A percentile compares a stretch with the other conserved stretches of the same genome.
Conservation (phyloP, 225 moss, liverwort and hornwort genomes). For the Bryum argenteum region DNA sequence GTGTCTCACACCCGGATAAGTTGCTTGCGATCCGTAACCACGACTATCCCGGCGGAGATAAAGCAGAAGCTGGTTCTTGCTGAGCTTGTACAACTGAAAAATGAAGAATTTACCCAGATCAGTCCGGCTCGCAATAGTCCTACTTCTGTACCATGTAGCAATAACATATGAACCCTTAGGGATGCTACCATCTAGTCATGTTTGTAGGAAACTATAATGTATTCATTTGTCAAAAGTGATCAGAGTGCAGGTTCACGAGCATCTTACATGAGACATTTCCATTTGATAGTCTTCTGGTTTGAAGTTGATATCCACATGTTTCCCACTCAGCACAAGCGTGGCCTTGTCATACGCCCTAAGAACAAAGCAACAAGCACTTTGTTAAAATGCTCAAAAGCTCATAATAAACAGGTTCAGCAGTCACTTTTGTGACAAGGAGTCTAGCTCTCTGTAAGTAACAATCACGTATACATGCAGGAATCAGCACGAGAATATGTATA, state of each 20-base stretch:
- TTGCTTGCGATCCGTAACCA: conserved; percentile 27
- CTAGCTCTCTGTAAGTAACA: neutral
- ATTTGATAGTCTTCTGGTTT: conserved; percentile 20
- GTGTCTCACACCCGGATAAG: conserved; percentile 32
- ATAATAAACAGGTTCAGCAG: too few relatives aligned
- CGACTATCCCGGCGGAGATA: conserved; percentile 46
- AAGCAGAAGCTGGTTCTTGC: conserved; percentile 38
- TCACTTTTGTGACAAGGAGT: too few relatives aligned
- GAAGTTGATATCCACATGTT: conserved; percentile 37
- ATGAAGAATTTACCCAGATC: neutral
- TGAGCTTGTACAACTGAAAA: conserved; percentile 36
- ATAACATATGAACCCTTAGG: too few relatives aligned
- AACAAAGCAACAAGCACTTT: neutral
- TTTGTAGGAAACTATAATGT: too few relatives aligned
- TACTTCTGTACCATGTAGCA: too few relatives aligned
- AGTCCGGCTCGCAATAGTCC: too few relatives aligned
- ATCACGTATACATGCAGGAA: neutral
- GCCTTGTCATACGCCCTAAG: conserved; percentile 38
- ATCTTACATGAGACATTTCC: conserved; percentile 43
- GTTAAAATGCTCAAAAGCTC: too few relatives aligned
- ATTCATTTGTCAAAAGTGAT: too few relatives aligned
- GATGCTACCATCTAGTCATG: too few relatives aligned
- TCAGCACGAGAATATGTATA: too few relatives aligned
- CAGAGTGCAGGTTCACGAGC: neutral
- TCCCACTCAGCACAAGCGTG: conserved; percentile 34